Conservation (phyloP, 148 eudicot genomes). For the Dianthus caryophyllus region DNA sequence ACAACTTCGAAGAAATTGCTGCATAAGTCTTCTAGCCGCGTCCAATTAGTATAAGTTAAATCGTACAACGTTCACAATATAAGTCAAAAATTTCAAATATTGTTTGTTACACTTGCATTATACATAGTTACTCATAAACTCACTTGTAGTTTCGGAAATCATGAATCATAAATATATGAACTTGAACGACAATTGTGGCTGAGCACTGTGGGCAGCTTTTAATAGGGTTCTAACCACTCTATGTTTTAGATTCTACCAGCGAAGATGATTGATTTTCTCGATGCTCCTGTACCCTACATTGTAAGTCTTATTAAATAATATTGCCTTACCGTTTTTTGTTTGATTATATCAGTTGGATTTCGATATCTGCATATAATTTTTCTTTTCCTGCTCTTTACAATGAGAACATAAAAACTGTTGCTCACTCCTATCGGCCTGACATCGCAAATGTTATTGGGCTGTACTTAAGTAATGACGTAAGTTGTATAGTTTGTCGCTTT, state of each 20-base stretch:
- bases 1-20: neutral
- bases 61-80: no score
- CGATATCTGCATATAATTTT: neutral
- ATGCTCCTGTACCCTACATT: conserved; percentile 81
- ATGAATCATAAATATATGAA: neutral
- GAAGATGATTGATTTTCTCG: conserved; percentile 93
- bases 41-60: no score
- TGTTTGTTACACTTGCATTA: no score
- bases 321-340: neutral
- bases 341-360: neutral
- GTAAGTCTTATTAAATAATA: conserved; percentile 35
- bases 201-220: neutral
- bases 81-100: no score
- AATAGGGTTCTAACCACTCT: neutral
- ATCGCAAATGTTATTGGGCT: neutral
- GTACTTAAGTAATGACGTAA: no score
- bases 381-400: neutral
- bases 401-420: neutral
- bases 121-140: no score
- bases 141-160: no score
- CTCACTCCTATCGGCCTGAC: neutral
- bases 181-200: neutral
- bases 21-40: no score
- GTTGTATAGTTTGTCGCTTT: neutral
- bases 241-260: conserved; percentile 72